Conservation (phyloP, 164 flowering plant genomes). For the Nymphaea colorata region DNA sequence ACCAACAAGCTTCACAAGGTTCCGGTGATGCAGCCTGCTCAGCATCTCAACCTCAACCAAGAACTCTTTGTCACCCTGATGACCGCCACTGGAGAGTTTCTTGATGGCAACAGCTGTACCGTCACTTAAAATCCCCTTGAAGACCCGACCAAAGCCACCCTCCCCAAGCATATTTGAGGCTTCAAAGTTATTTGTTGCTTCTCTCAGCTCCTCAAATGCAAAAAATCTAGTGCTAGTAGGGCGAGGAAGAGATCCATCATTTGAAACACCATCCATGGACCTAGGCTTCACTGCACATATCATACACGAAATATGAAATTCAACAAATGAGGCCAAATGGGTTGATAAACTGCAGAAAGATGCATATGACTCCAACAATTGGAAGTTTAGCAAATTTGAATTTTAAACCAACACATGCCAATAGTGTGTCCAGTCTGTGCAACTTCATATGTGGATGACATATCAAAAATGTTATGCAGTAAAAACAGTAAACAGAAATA, state of each 20-base stretch:
- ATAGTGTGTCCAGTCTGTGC: neutral
- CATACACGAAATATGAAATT: neutral
- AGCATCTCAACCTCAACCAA: slow-evolving; percentile 98
- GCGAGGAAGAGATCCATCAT: slow-evolving; percentile 64
- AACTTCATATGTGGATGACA: neutral
- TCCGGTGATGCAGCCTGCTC: slow-evolving; percentile 95
- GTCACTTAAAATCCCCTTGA: slow-evolving; percentile 83
- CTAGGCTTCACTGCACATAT: slow-evolving; percentile 41
- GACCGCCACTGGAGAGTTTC: slow-evolving; percentile 79
- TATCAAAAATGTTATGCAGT: neutral
- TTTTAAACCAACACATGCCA: neutral
- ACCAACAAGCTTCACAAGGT: slow-evolving; percentile 96
- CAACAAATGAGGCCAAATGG: neutral
- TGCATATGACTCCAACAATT: neutral
- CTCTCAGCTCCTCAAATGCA: slow-evolving; percentile 85
- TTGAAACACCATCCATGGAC: slow-evolving; percentile 30
- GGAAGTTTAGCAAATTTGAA: neutral
- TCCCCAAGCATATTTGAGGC: slow-evolving; percentile 79
- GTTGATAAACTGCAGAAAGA: neutral
- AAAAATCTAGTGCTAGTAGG: slow-evolving; percentile 81
- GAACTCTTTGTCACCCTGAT: slow-evolving; percentile 92
- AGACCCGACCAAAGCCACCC: slow-evolving; percentile 96
- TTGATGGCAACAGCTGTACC: slow-evolving; percentile 97
- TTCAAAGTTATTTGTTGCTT: slow-evolving; percentile 89
- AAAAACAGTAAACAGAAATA: no score